phyloP scores from a whole-genome alignment of 805 yeast genomes.

The Ogataea paradorogensis region DNA sequence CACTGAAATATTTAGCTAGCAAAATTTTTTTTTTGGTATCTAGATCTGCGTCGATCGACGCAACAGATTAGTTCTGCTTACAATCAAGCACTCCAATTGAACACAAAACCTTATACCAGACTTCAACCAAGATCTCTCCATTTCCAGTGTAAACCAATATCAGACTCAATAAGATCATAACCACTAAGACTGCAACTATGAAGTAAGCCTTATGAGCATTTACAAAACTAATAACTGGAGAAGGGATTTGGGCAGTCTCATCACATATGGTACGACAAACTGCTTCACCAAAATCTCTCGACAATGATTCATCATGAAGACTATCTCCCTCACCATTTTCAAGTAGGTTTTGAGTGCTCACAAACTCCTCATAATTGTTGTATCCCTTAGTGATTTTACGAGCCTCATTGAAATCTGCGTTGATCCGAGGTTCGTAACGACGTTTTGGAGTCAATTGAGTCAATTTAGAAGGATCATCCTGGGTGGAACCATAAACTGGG shows the following conservation, averaged over 20 bases:
- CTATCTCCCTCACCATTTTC: conserved; percentile 9
- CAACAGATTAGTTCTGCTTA: not conserved
- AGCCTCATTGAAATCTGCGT: not conserved
- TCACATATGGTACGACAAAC: conserved; percentile 13
- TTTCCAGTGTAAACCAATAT: conserved; percentile 17
- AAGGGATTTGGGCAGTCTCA: conserved; percentile 6
- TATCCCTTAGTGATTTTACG: conserved; percentile 7
- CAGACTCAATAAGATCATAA: conserved; percentile 12
- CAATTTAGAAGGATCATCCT: not conserved
- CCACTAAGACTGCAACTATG: conserved; percentile 1
- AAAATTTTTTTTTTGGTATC: conserved; percentile 7
- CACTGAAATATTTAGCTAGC: conserved; percentile 4
- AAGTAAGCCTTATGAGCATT: conserved; percentile 11
- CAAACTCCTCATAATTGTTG: conserved; percentile 12
- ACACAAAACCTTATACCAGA: conserved; percentile 25
- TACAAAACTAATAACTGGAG: conserved; percentile 12
- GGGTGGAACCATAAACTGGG: conserved; percentile 5
- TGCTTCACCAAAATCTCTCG: conserved; percentile 10
- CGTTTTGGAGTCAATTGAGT: not conserved
- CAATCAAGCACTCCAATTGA: conserved; percentile 17
- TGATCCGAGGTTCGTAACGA: conserved; percentile 2
- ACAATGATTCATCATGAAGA: not conserved
- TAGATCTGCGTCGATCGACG: conserved; percentile 9
- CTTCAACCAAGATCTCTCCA: conserved; percentile 4
- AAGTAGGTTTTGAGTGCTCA: conserved; percentile 10